Base-by-base conservation (phyloP, 192 early-diverging fungal genomes). In the Allomyces macrogynus region DNA sequence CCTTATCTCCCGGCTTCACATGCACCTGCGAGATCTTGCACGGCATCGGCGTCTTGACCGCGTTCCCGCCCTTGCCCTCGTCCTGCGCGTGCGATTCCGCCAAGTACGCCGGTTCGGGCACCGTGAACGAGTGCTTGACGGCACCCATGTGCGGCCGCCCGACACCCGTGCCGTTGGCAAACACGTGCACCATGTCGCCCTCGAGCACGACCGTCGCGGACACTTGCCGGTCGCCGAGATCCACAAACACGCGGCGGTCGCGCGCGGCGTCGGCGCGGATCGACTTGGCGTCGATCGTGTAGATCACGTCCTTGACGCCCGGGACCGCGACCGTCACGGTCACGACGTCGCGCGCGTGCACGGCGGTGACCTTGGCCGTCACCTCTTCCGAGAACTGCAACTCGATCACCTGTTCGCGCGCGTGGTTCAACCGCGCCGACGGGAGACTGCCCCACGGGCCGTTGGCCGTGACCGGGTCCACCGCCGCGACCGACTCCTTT, bases 21-120 rank as follows among this genome's bases (percentile, higher is more conserved):
- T 81, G 71, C 1, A 95, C 82, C 72, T 87, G 86, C 23, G 91
- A 87, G 65, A 97, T 94, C 77, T 91, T 92, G 81, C 94, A 95
- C 18, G 94, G 92, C 94, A 97, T 97, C 14, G 94, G 94, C 20
- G 94, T 87, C 60, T 82, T 85, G 27, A 97, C 80, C 18, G 81
- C 80, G 18, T 83, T 87, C 2, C 79, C 78, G 5, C 70, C 67
- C 24, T 69, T 70, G 5, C 72, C 77, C 10, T 70, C 72, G 54
- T 74, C 49, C 49, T 14, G 16, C 16, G 49, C 49, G 16, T 14
- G 20, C 49, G 16, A 2, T n/a, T 57, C 49, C 8, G 12, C 73
- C 44, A 84, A 49, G 69, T 77, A 87, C 49, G 71, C 64, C 16
- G 85, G 85, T 60, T 71, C 71, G 11, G 85, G 84, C 1, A 86